Evolutionary conservation across 441 rosid genomes (phyloP).

Genomic region (Daphne laureola): DNA sequence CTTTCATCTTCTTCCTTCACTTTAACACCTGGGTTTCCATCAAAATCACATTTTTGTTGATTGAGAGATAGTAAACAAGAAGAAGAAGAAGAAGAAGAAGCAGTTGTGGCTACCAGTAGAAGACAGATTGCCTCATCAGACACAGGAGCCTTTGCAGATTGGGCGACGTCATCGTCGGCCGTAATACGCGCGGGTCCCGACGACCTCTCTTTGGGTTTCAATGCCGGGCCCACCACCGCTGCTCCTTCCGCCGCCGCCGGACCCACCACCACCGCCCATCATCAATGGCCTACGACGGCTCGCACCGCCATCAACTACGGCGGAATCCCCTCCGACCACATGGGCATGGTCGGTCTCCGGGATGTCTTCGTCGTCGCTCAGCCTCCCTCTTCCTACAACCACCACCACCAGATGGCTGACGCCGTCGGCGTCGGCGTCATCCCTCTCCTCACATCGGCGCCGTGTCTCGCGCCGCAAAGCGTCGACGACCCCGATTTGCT

Average conservation of each 20-base stretch:
- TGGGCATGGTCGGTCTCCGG: conserved; percentile 72
- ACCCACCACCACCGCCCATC: conserved; percentile 28
- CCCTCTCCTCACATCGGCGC: conserved; percentile 58
- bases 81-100: not conserved
- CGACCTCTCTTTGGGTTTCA: conserved; percentile 96
- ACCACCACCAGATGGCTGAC: conserved; percentile 43
- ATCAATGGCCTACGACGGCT: conserved; percentile 36
- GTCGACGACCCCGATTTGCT: conserved; percentile 45
- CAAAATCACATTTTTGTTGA: not conserved
- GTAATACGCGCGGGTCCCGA: conserved; percentile 54
- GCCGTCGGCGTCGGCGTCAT: conserved; percentile 77
- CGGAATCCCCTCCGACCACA: conserved; percentile 41
- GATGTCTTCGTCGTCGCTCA: conserved; percentile 81
- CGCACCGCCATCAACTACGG: conserved; percentile 38
- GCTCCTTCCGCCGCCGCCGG: conserved; percentile 29
- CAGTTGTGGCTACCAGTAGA: conserved; percentile 98
- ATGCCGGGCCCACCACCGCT: conserved; percentile 38
- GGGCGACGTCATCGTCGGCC: conserved; percentile 60
- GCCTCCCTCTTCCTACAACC: conserved; percentile 41
- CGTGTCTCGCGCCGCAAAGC: conserved; percentile 34
- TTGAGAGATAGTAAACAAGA: not conserved
- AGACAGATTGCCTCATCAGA: conserved; percentile 61
- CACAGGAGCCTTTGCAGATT: conserved; percentile 88
- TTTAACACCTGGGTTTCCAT: conserved; percentile 14
- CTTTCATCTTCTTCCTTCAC: conserved; percentile 3